Conservation (phyloP, 228 moss, liverwort and hornwort species). For the Sphagnum fallax region DNA sequence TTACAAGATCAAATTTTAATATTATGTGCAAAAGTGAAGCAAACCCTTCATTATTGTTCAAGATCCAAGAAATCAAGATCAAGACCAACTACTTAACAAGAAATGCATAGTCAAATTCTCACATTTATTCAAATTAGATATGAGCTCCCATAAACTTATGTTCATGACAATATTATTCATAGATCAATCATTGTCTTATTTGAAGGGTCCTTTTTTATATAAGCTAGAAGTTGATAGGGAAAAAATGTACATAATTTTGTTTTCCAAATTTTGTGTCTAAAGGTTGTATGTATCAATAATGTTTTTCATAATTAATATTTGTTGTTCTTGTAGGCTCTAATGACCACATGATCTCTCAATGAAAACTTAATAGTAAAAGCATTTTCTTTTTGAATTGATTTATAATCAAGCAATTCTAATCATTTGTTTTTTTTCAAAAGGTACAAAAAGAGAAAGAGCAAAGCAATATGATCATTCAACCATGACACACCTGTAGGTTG, state of each 20-base stretch:
- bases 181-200: neutral
- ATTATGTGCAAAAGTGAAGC: no score
- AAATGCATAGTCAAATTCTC: neutral
- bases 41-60: no score
- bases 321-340: conserved; percentile 24
- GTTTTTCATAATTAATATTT: no score
- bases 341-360: conserved; percentile 39
- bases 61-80: conserved; percentile 17
- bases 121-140: neutral
- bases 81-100: conserved; percentile 19
- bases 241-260: no score
- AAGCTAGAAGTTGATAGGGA: neutral
- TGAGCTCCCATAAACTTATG: neutral
- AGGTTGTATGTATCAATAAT: no score
- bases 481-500: conserved; percentile 83
- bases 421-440: neutral
- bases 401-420: neutral
- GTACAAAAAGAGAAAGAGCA: neutral
- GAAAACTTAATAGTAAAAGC: conserved; percentile 52
- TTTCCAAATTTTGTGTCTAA: no score
- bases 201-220: neutral
- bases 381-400: neutral
- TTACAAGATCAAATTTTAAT: no score
- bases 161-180: neutral
- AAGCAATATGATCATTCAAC: conserved; percentile 32